A percentile compares a stretch with the other conserved stretches of the same genome.
phyloP scores from a whole-genome alignment of 805 yeast genomes.

The Starmerella potacharoeniae region DNA sequence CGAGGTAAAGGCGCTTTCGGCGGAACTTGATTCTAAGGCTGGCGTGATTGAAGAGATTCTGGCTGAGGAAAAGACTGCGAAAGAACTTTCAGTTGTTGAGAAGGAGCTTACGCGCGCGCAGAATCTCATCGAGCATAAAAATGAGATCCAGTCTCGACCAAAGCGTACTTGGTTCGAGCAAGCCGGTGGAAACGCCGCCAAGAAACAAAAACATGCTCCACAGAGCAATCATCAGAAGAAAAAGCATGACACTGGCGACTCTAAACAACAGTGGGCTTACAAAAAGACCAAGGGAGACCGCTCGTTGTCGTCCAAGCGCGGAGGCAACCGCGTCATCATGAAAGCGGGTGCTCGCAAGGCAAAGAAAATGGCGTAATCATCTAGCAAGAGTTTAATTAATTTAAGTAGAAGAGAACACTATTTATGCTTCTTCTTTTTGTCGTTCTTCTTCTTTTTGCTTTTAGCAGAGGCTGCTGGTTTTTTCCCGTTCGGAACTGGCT shows the following conservation, averaged over 20 bases:
- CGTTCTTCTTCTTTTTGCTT: conserved; percentile 13
- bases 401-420: background rate
- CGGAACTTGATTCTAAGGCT: conserved; percentile 47
- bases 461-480: background rate
- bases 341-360: conserved; percentile 19
- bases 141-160: conserved; percentile 81
- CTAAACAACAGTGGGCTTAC: conserved; percentile 44
- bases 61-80: conserved; percentile 79
- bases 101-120: conserved; percentile 80
- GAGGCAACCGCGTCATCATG: conserved; percentile 19
- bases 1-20: conserved; percentile 59
- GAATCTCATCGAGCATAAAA: conserved; percentile 65
- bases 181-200: conserved; percentile 24
- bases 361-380: background rate
- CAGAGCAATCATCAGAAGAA: conserved; percentile 53
- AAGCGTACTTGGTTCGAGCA: conserved; percentile 93
- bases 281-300: conserved; percentile 75
- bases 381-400: background rate
- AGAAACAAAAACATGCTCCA: conserved; percentile 22
- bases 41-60: conserved; percentile 62
- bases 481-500: conserved; percentile 7
- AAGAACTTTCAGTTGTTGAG: conserved; percentile 78
- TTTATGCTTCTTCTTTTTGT: conserved; percentile 14
- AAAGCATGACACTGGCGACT: conserved; percentile 47
- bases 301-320: conserved; percentile 19